phyloP scores from a whole-genome alignment of 2,329 filamentous ascomycete species.

The Aspergillus sp. region DNA sequence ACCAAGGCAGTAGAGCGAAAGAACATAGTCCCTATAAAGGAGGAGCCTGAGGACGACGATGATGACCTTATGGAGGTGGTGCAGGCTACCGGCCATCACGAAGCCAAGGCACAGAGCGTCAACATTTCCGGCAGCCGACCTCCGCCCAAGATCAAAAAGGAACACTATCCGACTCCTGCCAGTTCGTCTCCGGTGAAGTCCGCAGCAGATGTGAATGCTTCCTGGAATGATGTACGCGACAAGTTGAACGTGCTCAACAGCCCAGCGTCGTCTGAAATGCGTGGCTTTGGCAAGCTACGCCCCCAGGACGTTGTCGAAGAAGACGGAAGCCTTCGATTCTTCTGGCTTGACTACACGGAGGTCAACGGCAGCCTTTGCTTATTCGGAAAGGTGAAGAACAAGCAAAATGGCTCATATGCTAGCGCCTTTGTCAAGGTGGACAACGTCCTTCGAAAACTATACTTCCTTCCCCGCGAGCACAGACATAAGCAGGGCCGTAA shows the following conservation, averaged over 20 bases:
- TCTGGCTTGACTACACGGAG: conserved; percentile 96
- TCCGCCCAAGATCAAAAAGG: conserved; percentile 71
- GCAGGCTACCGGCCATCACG: conserved; percentile 64
- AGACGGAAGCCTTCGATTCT: conserved; percentile 88
- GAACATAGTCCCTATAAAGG: conserved; percentile 55
- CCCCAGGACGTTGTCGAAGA: conserved; percentile 85
- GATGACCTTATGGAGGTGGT: conserved; percentile 83
- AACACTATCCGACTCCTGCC: conserved; percentile 66
- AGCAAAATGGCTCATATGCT: conserved; percentile 72
- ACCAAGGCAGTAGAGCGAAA: conserved; percentile 76
- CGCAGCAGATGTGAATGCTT: conserved; percentile 67
- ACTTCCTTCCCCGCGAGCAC: conserved; percentile 78
- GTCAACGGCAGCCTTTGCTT: conserved; percentile 87
- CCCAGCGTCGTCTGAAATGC: conserved; percentile 60
- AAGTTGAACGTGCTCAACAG: conserved; percentile 83
- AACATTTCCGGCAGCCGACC: conserved; percentile 82
- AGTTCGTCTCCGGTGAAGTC: conserved; percentile 73
- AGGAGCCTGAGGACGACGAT: conserved; percentile 73
- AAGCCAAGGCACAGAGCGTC: conserved; percentile 68
- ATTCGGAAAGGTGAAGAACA: conserved; percentile 95
- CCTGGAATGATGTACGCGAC: conserved; percentile 84
- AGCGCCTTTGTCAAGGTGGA: conserved; percentile 97
- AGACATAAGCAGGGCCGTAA: conserved; percentile 61
- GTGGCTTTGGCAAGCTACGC: conserved; percentile 74
- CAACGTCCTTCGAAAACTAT: conserved; percentile 89